Base-by-base conservation (phyloP, 768 basidiomycete genomes). In the Mycena metata region DNA sequence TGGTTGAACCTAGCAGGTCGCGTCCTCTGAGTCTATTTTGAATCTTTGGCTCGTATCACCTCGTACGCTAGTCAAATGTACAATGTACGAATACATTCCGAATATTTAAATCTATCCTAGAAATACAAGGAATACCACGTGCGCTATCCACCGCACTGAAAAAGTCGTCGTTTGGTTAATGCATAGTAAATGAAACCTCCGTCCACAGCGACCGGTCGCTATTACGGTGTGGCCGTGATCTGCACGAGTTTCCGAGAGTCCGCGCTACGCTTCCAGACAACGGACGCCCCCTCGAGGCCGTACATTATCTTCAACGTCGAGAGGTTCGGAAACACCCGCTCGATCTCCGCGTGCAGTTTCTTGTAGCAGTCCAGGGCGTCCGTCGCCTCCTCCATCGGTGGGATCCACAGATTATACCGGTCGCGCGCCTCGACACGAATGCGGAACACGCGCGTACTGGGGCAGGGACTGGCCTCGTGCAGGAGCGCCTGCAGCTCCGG, bases 371-470 rank as follows among this genome's bases (percentile, higher is more conserved):
- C 64, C 17, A 68, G 35, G 17, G 60, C 64, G 17, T 69, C 70
- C 26, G 36, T 49, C 24, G 64, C 64, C 54, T 72, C 67, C 49
- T 72, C 70, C 24, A 62, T 33, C n/a, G 70, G 67, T 45, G 70
- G 70, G 1, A 72, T 59, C 70, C 70, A 72, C 36, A 72, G 24
- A 35, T 72, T 72, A 26, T 72, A 72, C 64, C 67, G 63, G 36
- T 72, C 70, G 35, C 67, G 64, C 5, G 59, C 70, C 49, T 64
- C 66, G 55, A 69, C 21, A 3, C 70, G 67, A 11, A 69, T 23
- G 19, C 70, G 66, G 11, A 72, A 50, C 24, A 57, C 57, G 23
- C 70, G 70, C 13, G 50, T n/a, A n/a, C 24, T 45, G 45, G 47
- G 21, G 12, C 41, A 42, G 13, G 61, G 66, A 0, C 13, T 41